phyloP scores from a whole-genome alignment of 2,329 filamentous ascomycete species.

The Knoxdaviesia capensis region DNA sequence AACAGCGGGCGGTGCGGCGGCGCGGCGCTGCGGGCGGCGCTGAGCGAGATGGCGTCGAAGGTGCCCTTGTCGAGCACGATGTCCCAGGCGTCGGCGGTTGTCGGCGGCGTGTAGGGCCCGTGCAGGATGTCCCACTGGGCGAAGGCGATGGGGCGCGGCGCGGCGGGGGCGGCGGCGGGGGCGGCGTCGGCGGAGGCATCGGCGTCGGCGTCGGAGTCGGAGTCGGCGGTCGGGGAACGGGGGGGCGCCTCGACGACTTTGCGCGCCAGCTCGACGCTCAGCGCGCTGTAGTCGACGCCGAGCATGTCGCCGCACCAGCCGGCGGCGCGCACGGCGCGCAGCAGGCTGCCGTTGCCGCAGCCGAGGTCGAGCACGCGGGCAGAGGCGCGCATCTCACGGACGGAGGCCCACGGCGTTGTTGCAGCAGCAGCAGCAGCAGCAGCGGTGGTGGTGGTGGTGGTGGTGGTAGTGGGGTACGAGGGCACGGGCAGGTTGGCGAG shows the following conservation, averaged over 20 bases:
- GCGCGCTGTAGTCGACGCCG: conserved; percentile 71
- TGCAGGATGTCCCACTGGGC: conserved; percentile 43
- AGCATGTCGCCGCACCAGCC: conserved; percentile 50
- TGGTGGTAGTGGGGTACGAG: neutral
- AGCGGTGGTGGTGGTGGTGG: neutral
- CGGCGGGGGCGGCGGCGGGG: conserved; percentile 3
- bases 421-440: too few relatives aligned
- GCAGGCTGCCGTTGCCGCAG: conserved; percentile 80
- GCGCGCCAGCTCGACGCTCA: conserved; percentile 54
- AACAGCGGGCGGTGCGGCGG: conserved; percentile 32
- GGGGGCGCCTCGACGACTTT: conserved; percentile 29
- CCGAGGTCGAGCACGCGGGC: conserved; percentile 73
- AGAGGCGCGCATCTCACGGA: too few relatives aligned
- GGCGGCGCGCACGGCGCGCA: conserved; percentile 51
- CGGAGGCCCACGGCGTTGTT: too few relatives aligned
- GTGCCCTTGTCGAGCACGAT: conserved; percentile 95
- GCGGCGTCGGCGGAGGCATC: conserved; percentile 9
- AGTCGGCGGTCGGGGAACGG: conserved; percentile 4
- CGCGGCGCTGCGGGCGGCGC: conserved; percentile 26
- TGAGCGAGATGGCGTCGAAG: conserved; percentile 84
- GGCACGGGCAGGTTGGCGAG: neutral
- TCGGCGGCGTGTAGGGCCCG: conserved; percentile 12
- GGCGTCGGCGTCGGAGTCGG: conserved; percentile 5
- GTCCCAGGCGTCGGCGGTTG: conserved; percentile 45
- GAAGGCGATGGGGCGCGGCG: conserved; percentile 18